Evolutionary conservation across 805 yeast genomes (phyloP).

Genomic region (Zygoascus biomembranicola): DNA sequence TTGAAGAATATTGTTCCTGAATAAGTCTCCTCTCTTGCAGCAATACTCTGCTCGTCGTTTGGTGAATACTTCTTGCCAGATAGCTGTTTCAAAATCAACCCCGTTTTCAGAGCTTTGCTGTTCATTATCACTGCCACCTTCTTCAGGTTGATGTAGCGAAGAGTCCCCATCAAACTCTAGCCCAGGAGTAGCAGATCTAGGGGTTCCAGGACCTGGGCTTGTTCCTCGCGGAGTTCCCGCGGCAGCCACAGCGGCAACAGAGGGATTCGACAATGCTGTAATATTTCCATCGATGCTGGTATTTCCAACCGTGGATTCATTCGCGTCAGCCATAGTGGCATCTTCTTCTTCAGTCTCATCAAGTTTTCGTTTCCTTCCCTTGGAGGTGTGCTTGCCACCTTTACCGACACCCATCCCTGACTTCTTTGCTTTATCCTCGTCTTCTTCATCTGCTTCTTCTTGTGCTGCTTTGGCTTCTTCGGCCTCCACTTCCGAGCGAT

Average conservation of each 20-base stretch:
- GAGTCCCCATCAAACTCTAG: slow-evolving; percentile 4
- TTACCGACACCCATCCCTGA: slow-evolving; percentile 33
- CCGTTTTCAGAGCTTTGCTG: slow-evolving; percentile 8
- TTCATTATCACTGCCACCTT: slow-evolving; percentile 9
- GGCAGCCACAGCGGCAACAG: slow-evolving; percentile 3
- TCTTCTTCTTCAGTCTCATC: slow-evolving; percentile 16
- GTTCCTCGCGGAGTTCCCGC: background rate
- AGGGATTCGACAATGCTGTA: background rate
- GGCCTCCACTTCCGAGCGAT: slow-evolving; percentile 32
- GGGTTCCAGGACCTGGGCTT: background rate
- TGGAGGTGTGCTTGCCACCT: slow-evolving; percentile 19
- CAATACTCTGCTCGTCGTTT: slow-evolving; percentile 72
- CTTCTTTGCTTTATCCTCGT: slow-evolving; percentile 11
- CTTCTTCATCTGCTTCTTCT: slow-evolving; percentile 9
- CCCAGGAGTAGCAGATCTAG: slow-evolving; percentile 1
- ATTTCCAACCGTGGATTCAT: background rate
- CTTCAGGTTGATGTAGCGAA: background rate
- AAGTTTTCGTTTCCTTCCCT: slow-evolving; percentile 21
- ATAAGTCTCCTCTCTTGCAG: slow-evolving; percentile 55
- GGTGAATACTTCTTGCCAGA: slow-evolving; percentile 81
- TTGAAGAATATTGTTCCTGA: slow-evolving; percentile 51
- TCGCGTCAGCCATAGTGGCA: background rate
- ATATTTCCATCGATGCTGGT: background rate
- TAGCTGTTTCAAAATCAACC: slow-evolving; percentile 63
- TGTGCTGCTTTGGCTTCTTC: slow-evolving; percentile 23